These are phyloP conservation scores for Talaromyces sp. DNA, from an alignment of 2,329 filamentous ascomycete genomes.

Conservation along the genomic window DNA sequence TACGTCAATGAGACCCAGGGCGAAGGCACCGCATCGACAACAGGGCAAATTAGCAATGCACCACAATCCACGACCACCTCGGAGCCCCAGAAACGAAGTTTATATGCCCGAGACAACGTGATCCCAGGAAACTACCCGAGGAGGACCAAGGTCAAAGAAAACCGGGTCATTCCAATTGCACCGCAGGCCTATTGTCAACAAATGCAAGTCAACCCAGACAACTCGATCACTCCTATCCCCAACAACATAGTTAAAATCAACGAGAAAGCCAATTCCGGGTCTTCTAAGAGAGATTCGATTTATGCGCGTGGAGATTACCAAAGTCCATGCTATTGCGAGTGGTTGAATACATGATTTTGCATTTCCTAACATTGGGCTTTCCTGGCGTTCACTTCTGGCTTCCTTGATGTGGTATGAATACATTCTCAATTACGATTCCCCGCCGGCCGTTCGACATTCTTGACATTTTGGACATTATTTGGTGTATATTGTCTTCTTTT, in stretches of 20 bases:
- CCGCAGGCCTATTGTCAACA: constrained; percentile 58
- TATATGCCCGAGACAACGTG: neutral
- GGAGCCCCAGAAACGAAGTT: constrained; percentile 7
- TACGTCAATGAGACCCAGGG: constrained; percentile 52
- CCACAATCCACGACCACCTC: constrained; percentile 18
- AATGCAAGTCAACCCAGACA: constrained; percentile 55
- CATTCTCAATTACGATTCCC: neutral
- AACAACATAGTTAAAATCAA: constrained; percentile 27
- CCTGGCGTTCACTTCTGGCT: neutral
- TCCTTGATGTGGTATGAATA: constrained; percentile 5
- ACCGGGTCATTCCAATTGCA: constrained; percentile 43
- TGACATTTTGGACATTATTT: neutral
- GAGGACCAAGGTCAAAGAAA: constrained; percentile 62
- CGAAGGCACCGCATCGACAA: constrained; percentile 17
- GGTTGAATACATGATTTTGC: constrained; percentile 5
- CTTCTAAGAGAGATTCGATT: neutral
- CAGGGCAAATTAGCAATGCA: neutral
- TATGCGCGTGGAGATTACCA: neutral
- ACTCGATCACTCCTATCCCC: constrained; percentile 29
- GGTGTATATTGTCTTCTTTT: neutral
- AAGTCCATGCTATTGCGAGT: constrained; percentile 10
- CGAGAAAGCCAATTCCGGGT: constrained; percentile 21
- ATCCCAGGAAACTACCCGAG: constrained; percentile 43
- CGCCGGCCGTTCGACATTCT: neutral
- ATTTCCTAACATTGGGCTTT: neutral